Evolutionary conservation across 2,329 filamentous ascomycete genomes (phyloP).

Genomic region (Ceratocystis diversiconidia): DNA sequence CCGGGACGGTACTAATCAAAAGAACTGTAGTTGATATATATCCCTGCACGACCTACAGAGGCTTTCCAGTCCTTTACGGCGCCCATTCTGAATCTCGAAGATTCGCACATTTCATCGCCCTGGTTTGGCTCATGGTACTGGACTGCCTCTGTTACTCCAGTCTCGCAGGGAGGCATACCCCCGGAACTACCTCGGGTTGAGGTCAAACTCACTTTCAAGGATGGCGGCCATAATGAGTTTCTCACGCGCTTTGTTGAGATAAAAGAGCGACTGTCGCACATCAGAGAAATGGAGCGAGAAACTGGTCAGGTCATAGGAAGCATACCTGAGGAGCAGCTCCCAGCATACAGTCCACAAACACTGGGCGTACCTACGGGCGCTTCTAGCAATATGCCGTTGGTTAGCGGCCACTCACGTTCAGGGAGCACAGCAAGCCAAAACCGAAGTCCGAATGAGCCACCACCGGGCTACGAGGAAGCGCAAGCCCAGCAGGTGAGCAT

Average conservation of each 20-base stretch:
- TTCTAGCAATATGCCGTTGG: conserved; percentile 22
- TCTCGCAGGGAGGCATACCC: conserved; percentile 71
- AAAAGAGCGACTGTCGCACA: conserved; percentile 70
- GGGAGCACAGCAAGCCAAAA: conserved; percentile 28
- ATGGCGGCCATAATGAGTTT: conserved; percentile 90
- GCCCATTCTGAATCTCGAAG: conserved; percentile 74
- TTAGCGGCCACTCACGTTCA: conserved; percentile 21
- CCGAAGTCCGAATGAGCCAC: conserved; percentile 53
- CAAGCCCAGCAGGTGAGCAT: conserved; percentile 54
- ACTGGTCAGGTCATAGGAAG: conserved; percentile 45
- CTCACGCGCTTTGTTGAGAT: conserved; percentile 69
- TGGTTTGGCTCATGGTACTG: conserved; percentile 91
- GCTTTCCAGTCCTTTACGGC: conserved; percentile 76
- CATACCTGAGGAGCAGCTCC: conserved; percentile 73
- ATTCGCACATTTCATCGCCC: conserved; percentile 72
- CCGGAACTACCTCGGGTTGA: conserved; percentile 58
- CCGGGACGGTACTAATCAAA: conserved; percentile 4
- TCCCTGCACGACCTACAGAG: conserved; percentile 55
- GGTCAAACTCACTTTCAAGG: conserved; percentile 77
- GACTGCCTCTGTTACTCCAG: conserved; percentile 66
- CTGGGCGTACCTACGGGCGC: conserved; percentile 16
- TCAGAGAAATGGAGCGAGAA: conserved; percentile 58
- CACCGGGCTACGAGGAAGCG: conserved; percentile 82
- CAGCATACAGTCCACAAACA: conserved; percentile 46
- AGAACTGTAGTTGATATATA: conserved; percentile 59